Base-by-base conservation (phyloP, 305 asterid genomes). In the Ilex paraguariensis region DNA sequence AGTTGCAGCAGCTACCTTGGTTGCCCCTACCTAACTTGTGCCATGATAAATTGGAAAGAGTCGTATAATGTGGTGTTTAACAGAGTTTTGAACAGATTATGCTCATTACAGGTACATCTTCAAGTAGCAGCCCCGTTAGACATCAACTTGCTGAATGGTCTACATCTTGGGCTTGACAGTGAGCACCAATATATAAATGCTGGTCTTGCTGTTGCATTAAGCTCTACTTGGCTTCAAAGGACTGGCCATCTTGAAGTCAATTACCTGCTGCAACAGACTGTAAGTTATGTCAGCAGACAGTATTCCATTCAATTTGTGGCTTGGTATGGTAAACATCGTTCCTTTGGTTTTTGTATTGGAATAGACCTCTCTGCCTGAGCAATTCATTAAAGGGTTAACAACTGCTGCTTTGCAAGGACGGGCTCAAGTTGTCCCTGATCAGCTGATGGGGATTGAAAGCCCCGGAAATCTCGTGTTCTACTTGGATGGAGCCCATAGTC, bases 401-500 rank as follows among this genome's bases (percentile, higher is more conserved):
- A 68, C 79, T 46, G 94, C 95, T 71, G 68, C 76, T 70, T 76
- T 93, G 74, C 97, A 86, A 86, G 99, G 99, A 31, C 97, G 97
- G 52, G 96, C 99, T 67, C 99, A 90, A 70, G 78, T 87, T 61
- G 88, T 87, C 65, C 81, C 84, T 10, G 97, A 93, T 78, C 69
- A 73, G 56, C 65, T 84, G 59, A 75, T 78, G 65, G 96, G 85
- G 67, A 73, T 75, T 70, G 84, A 84, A 68, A 84, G 77, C 69
- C 66, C 71, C 33, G 89, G 85, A 74, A 85, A 86, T 71, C 88
- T 93, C 61, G 88, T 86, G 69, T 90, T 90, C 75, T 90, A 87
- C 76, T 70, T 93, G 73, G 99, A 93, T 74, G 99, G 99, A 61
- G 99, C 99, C 63, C 99, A 93, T 75, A 90, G 99, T 78, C 99